These are phyloP conservation scores for Xylaria longipes DNA, from an alignment of 495 filamentous ascomycete species.

Conservation along the genomic window DNA sequence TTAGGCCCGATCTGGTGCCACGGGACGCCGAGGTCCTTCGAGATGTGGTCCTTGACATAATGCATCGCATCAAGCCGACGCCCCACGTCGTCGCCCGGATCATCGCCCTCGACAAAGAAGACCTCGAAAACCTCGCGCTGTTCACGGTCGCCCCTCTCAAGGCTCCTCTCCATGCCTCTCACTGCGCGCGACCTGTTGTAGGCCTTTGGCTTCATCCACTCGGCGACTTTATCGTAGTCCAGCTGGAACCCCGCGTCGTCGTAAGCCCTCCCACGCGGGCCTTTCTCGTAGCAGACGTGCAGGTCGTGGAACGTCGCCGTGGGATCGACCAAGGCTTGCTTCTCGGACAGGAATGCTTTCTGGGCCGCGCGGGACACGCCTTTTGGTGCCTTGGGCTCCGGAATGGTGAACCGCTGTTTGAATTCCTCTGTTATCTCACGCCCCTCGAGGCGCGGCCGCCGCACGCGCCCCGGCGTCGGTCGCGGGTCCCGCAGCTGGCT, in stretches of 20 bases:
- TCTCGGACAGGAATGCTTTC: neutral
- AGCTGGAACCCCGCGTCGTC: slow-evolving; percentile 44
- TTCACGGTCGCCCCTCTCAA: slow-evolving; percentile 19
- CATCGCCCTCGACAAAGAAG: slow-evolving; percentile 26
- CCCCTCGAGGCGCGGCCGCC: slow-evolving; percentile 18
- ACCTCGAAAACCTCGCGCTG: slow-evolving; percentile 3
- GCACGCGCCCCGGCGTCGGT: slow-evolving; percentile 30
- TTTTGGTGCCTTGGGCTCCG: slow-evolving; percentile 20
- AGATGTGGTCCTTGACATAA: slow-evolving; percentile 41
- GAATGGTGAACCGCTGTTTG: slow-evolving; percentile 27
- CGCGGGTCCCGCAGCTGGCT: slow-evolving; percentile 34
- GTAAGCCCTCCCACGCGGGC: slow-evolving; percentile 37
- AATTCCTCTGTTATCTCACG: slow-evolving; percentile 24
- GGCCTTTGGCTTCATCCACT: slow-evolving; percentile 29
- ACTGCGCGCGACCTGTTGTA: slow-evolving; percentile 27
- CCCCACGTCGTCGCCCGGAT: neutral
- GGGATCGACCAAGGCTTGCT: slow-evolving; percentile 20
- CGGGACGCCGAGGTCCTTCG: slow-evolving; percentile 43
- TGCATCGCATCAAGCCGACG: neutral
- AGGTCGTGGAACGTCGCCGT: slow-evolving; percentile 25
- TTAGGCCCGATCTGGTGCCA: slow-evolving; percentile 42
- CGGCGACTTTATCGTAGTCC: slow-evolving; percentile 38
- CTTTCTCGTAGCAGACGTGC: slow-evolving; percentile 33
- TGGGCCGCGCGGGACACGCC: slow-evolving; percentile 18
- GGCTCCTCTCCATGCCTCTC: slow-evolving; percentile 24